These are phyloP conservation scores for Lodderomyces margitis DNA, from an alignment of 1,139 yeast genomes.

Conservation along the genomic window DNA sequence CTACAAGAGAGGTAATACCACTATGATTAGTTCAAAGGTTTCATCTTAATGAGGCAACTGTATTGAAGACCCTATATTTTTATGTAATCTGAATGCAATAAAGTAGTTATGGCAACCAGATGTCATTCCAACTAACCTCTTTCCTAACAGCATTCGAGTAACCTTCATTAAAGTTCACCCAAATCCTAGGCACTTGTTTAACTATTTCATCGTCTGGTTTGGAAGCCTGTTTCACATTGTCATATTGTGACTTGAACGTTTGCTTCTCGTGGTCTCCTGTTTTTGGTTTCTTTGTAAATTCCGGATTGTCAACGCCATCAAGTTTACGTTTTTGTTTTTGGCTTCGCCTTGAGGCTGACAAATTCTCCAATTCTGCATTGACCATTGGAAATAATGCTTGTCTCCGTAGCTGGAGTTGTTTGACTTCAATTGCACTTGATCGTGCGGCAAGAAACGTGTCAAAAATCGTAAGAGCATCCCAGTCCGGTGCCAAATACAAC, in stretches of 20 bases:
- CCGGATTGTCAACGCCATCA: background rate
- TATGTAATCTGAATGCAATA: no score
- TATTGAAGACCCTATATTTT: no score
- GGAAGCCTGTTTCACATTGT: background rate
- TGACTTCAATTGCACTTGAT: constrained; percentile 16
- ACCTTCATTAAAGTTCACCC: constrained; percentile 95
- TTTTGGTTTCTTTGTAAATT: constrained; percentile 12
- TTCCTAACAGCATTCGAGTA: constrained; percentile 92
- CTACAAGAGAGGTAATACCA: no score
- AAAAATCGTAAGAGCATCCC: constrained; percentile 33
- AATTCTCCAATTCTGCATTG: constrained; percentile 40
- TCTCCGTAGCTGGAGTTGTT: constrained; percentile 30
- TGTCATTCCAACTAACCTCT: constrained; percentile 73
- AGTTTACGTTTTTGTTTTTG: background rate
- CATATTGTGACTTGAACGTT: constrained; percentile 1
- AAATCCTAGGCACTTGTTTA: constrained; percentile 44
- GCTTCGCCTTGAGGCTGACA: constrained; percentile 17
- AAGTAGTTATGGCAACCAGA: constrained; percentile 51
- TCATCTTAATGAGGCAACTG: no score
- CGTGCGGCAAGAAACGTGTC: constrained; percentile 23
- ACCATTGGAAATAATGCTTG: constrained; percentile 39
- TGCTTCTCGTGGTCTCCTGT: constrained; percentile 8
- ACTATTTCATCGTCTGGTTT: background rate
- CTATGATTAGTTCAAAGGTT: no score
- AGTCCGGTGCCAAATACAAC: constrained; percentile 35